Evolutionary conservation across 257 asterid genomes (phyloP).

Genomic region (Ophiorrhiza pumila): DNA sequence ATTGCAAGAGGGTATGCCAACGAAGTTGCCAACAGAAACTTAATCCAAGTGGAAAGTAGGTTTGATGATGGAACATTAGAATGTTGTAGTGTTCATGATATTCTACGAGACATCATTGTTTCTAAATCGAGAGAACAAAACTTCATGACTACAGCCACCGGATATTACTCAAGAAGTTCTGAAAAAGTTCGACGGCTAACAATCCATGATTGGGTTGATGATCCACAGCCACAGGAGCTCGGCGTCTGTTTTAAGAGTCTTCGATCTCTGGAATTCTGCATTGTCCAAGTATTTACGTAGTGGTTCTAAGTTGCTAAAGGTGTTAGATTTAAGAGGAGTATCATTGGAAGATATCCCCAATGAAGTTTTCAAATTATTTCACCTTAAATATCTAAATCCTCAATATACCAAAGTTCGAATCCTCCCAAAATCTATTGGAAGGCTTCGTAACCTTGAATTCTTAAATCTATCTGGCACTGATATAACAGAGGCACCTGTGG

Average conservation of each 20-base stretch:
- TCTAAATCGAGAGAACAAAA: slow-evolving; percentile 1
- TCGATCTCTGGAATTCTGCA: neutral
- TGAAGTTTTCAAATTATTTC: slow-evolving; percentile 7
- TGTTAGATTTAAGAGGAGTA: neutral
- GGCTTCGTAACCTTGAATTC: slow-evolving; percentile 13
- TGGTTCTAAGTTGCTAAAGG: slow-evolving; percentile 5
- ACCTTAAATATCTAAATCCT: slow-evolving; percentile 6
- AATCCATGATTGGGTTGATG: neutral
- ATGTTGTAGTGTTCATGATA: neutral
- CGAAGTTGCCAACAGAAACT: slow-evolving; percentile 10
- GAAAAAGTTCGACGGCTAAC: slow-evolving; percentile 12
- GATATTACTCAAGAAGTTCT: neutral
- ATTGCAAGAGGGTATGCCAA: neutral
- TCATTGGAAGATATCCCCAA: neutral
- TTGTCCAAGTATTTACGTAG: neutral
- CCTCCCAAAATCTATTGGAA: neutral
- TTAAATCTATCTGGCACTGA: neutral
- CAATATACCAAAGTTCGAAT: neutral
- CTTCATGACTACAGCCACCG: neutral
- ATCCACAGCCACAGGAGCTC: neutral
- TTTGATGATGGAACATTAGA: neutral
- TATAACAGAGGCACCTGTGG: slow-evolving; percentile 3
- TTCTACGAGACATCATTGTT: slow-evolving; percentile 9
- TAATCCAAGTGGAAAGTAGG: neutral
- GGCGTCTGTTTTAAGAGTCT: neutral